phyloP scores from a whole-genome alignment of 352 stramenopile genomes.

The Pelagophyceae sp. region DNA sequence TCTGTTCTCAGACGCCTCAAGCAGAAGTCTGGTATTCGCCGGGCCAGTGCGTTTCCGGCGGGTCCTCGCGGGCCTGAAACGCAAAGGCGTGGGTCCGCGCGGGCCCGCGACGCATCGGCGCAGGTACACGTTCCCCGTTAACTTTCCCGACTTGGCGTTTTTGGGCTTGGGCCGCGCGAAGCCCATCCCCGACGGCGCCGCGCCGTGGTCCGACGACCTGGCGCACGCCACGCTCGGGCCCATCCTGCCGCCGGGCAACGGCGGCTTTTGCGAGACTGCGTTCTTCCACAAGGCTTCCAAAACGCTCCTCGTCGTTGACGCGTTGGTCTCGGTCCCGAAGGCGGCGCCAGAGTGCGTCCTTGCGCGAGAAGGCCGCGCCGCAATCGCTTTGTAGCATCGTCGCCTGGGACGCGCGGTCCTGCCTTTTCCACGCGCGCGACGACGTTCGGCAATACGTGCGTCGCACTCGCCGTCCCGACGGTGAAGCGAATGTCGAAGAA shows the following conservation, averaged over 20 bases:
- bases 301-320: constrained; percentile 61
- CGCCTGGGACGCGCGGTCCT: constrained; percentile 18
- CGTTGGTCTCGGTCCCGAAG: constrained; percentile 51
- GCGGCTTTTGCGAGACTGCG: constrained; percentile 59
- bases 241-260: constrained; percentile 50
- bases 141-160: constrained; percentile 44
- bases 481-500: not conserved
- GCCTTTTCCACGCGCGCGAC: constrained; percentile 59
- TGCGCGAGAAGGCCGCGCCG: not conserved
- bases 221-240: constrained; percentile 55
- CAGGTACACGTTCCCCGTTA: constrained; percentile 52
- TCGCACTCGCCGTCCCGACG: too few relatives aligned
- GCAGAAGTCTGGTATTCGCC: constrained; percentile 50
- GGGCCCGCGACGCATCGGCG: not conserved
- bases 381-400: too few relatives aligned
- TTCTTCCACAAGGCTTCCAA: constrained; percentile 56
- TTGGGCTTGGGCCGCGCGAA: constrained; percentile 42
- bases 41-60: constrained; percentile 50
- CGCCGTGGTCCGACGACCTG: constrained; percentile 48
- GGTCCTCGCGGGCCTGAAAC: too few relatives aligned
- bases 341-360: constrained; percentile 34
- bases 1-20: constrained; percentile 53
- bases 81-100: not conserved
- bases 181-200: constrained; percentile 33
- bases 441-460: constrained; percentile 17